Evolutionary conservation across 2,329 filamentous ascomycete genomes (phyloP), one percentile per base, ranked within the genome.

Genomic region (Amphichorda felina): DNA sequence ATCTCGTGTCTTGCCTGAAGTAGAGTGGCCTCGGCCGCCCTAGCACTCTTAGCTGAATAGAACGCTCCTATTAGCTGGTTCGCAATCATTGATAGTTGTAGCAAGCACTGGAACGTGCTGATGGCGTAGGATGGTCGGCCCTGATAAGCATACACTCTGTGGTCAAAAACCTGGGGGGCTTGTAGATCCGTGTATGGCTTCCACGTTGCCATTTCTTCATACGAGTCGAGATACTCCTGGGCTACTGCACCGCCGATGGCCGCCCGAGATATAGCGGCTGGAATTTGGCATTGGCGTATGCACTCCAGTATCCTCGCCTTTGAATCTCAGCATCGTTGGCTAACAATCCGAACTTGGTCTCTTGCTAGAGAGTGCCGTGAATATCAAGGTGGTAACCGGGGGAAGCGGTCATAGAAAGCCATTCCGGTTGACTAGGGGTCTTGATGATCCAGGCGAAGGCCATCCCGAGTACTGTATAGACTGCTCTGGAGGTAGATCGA

Each of bases 401-500:
- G 8, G 24, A 25, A 25, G 24, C 24, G 24, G 24, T 13, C 24
- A 13, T 25, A 25, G 24, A 25, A 25, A 25, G 8, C 24, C n/a
- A n/a, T n/a, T n/a, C n/a, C n/a, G n/a, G 24, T 25, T 8, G 24
- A 8, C 24, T 13, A 8, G 24, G 24, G 24, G n/a, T n/a, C n/a
- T n/a, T n/a, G 24, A 13, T 25, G 24, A 25, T 8, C 24, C 24
- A 8, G 24, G 24, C 13, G 24, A 8, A 8, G 8, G 24, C 8
- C 13, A 25, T 8, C 24, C 8, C 8, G 8, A 25, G 24, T 13
- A 25, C 24, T 25, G 13, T 25, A 25, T 25, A 25, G 24, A 25
- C 24, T 25, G 24, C 8, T 25, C 24, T 25, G 24, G 38, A 63
- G 68, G 34, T 67, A 60, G 1, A 75, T 65, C 1, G 70, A 69